Conservation (phyloP, 2,329 filamentous ascomycete species). For the Myriosclerotinia scirpicola region DNA sequence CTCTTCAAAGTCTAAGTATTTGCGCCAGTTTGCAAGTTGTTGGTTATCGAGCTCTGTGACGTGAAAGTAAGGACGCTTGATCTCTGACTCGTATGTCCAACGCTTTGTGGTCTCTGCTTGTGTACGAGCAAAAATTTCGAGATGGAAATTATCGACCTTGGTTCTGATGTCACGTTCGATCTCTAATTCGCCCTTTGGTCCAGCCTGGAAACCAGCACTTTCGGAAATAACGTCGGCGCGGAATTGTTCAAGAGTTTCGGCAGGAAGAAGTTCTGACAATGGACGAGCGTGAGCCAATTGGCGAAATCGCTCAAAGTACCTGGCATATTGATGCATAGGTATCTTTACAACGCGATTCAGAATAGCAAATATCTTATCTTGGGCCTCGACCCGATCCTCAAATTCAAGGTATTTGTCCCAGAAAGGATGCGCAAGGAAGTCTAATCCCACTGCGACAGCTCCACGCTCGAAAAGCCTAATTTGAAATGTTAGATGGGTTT, state of each 20-base stretch:
- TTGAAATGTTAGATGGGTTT: constrained; percentile 31
- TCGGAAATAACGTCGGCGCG: constrained; percentile 71
- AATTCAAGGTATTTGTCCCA: constrained; percentile 99
- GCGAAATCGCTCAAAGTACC: constrained; percentile 91
- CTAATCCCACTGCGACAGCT: constrained; percentile 78
- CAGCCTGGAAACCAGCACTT: constrained; percentile 51
- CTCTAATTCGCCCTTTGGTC: constrained; percentile 68
- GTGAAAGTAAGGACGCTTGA: constrained; percentile 96
- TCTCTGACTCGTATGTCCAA: constrained; percentile 92
- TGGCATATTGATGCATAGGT: constrained; percentile 91
- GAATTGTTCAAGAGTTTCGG: constrained; percentile 67
- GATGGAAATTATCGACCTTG: constrained; percentile 77
- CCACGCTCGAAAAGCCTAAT: constrained; percentile 88
- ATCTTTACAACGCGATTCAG: constrained; percentile 81
- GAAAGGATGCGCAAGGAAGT: constrained; percentile 92
- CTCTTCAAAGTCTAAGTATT: constrained; percentile 96
- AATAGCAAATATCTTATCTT: constrained; percentile 82
- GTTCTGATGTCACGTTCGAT: constrained; percentile 78
- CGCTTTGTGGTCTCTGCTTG: constrained; percentile 88
- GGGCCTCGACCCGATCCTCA: constrained; percentile 83
- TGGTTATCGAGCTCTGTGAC: constrained; percentile 86
- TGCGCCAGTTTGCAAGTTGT: constrained; percentile 88
- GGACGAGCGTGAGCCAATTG: constrained; percentile 72
- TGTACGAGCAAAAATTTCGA: constrained; percentile 76
- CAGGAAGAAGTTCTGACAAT: constrained; percentile 68